Percentiles rank a stretch among this genome's conserved stretches.
phyloP scores from a whole-genome alignment of 768 basidiomycete species.

The Lyophyllum semitale region DNA sequence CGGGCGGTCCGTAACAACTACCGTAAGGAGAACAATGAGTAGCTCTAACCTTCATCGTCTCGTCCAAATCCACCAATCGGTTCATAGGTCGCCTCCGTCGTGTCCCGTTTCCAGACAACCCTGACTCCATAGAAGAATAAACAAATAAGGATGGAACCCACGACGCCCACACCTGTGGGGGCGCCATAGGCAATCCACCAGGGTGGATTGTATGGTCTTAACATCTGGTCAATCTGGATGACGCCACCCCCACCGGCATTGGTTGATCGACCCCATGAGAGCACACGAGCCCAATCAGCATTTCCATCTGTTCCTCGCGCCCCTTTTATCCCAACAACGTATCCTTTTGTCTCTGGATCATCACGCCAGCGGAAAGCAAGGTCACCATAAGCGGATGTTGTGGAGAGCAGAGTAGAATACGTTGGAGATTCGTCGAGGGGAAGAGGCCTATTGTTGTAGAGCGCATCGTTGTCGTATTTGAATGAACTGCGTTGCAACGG shows the following conservation, averaged over 20 bases:
- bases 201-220: slow-evolving; percentile 83
- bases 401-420: slow-evolving; percentile 78
- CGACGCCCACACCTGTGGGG: slow-evolving; percentile 59
- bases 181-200: slow-evolving; percentile 83
- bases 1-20: slow-evolving; percentile 1
- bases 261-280: slow-evolving; percentile 78
- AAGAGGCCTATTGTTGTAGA: slow-evolving; percentile 75
- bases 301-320: slow-evolving; percentile 65
- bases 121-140: slow-evolving; percentile 75
- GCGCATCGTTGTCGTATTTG: slow-evolving; percentile 29
- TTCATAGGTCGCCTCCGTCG: slow-evolving; percentile 87
- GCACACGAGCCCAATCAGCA: slow-evolving; percentile 64
- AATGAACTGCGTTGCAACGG: slow-evolving; percentile 21
- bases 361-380: slow-evolving; percentile 68
- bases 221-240: slow-evolving; percentile 79
- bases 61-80: slow-evolving; percentile 80
- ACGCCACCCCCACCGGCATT: slow-evolving; percentile 82
- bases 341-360: slow-evolving; percentile 47
- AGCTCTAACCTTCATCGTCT: slow-evolving; percentile 45
- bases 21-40: not conserved
- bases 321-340: slow-evolving; percentile 74
- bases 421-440: slow-evolving; percentile 67
- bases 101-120: slow-evolving; percentile 70
- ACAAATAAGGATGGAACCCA: slow-evolving; percentile 64
- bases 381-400: slow-evolving; percentile 71